Evolutionary conservation across 2,329 filamentous ascomycete genomes (phyloP), one percentile per base, ranked within the genome.

Genomic region (Raffaelea albimanens): DNA sequence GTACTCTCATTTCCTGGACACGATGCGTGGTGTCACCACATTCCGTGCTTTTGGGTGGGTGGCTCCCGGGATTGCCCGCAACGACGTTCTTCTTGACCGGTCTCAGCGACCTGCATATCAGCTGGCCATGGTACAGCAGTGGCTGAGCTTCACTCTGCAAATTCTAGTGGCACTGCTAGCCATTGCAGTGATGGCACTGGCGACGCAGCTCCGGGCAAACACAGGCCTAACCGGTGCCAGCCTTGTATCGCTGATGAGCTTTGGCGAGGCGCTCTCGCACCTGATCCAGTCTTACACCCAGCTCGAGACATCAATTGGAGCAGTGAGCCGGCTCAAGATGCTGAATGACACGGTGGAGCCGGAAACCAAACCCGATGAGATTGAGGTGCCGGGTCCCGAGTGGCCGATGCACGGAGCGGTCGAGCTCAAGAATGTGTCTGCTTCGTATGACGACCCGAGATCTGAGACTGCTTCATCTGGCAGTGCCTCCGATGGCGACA

Each of bases 21-120:
- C 71, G 2, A 67, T 80, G 39, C 69, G 69, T 31, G 78, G 78
- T 0, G 57, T 80, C 0, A 64, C 67, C 0, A 81, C 77, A 0
- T 66, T 81, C 22, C 68, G 78, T 16, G 76, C 78, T 2, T 78
- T 78, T 51, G 71, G 71, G 1, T 80, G 75, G 76, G 63, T 70
- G n/a, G 52, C 60, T 1, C 57, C 61, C 2, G 64, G 70, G 48
- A 61, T 71, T 14, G 55, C 64, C 2, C 63, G 64, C 41, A 80
- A 75, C 50, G 60, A 68, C 21, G 46, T 54, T 2, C 65, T 80
- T 0, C 60, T 82, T 2, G 70, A 81, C 53, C 63, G 59, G 2
- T 79, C 75, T 0, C 78, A 82, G 50, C 61, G 69, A 8, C 78
- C 79, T 1, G 72, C 71, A 3, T 82, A 82, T 54, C 66, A 80